Conservation (phyloP, 345 rosid genomes). For the Theobroma cacao region DNA sequence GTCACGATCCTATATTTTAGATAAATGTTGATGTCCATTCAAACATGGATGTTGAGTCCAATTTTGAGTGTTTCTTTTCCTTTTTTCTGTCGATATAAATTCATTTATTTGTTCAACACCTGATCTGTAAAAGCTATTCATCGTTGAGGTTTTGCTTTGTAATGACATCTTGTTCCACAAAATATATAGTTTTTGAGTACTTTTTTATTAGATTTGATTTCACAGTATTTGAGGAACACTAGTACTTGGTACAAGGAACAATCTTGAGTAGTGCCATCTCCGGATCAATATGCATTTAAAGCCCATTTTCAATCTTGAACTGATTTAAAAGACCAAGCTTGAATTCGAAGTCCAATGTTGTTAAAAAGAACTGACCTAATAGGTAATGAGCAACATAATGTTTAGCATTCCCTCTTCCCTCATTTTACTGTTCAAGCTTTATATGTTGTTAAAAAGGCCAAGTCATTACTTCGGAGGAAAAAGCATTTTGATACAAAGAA, state of each 20-base stretch:
- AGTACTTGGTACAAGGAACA: too few species aligned
- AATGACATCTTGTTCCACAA: not conserved
- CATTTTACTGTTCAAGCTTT: not conserved
- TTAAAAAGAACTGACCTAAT: too few species aligned
- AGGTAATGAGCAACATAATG: too few species aligned
- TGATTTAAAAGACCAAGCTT: too few species aligned
- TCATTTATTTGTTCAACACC: slow-evolving; percentile 7
- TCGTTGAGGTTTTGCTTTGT: not conserved
- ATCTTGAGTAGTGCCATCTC: too few species aligned
- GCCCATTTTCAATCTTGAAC: too few species aligned
- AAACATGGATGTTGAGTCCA: not conserved
- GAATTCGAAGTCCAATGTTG: not conserved
- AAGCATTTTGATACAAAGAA: too few species aligned
- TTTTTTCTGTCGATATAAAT: not conserved
- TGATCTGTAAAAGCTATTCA: not conserved
- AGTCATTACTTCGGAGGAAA: too few species aligned
- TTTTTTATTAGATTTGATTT: not conserved
- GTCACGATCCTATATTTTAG: not conserved
- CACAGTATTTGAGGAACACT: not conserved
- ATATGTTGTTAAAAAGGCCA: not conserved
- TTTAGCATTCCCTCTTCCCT: too few species aligned
- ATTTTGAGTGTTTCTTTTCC: not conserved
- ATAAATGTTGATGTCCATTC: not conserved
- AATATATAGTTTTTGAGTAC: not conserved
- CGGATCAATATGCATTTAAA: too few species aligned